Percentiles rank a stretch among this genome's conserved stretches.
Evolutionary conservation across 2,329 filamentous ascomycete species (phyloP).

Genomic region (Aspergillus oerlinghausenensis): DNA sequence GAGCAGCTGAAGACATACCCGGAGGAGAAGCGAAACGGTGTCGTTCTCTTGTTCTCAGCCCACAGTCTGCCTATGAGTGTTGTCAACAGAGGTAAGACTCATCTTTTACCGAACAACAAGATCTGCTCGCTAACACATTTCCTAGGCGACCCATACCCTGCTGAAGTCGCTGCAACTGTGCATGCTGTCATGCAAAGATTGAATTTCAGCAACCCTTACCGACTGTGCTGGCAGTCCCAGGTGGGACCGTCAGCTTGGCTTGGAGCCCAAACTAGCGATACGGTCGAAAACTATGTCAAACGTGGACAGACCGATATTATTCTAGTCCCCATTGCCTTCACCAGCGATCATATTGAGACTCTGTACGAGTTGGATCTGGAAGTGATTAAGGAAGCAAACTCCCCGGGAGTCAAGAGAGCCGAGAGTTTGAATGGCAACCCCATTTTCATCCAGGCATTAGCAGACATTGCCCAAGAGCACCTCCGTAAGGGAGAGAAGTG

Average conservation of each 20-base stretch:
- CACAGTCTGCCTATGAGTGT: conserved; percentile 97
- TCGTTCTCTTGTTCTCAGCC: conserved; percentile 87
- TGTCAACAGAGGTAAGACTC: conserved; percentile 71
- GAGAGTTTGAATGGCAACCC: conserved; percentile 89
- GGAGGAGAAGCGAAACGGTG: conserved; percentile 69
- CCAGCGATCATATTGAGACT: conserved; percentile 98
- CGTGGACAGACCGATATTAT: conserved; percentile 89
- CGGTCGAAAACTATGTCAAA: conserved; percentile 81
- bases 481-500: conserved; percentile 66
- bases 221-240: conserved; percentile 96
- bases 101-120: not conserved
- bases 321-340: conserved; percentile 93
- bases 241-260: conserved; percentile 95
- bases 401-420: conserved; percentile 77
- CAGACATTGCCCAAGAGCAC: conserved; percentile 79
- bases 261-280: conserved; percentile 84
- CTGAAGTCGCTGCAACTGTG: conserved; percentile 92
- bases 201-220: conserved; percentile 82
- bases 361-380: conserved; percentile 91
- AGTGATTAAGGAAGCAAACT: conserved; percentile 78
- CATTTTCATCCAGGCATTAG: conserved; percentile 84
- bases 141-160: conserved; percentile 83
- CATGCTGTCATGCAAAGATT: conserved; percentile 94
- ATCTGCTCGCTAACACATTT: not conserved
- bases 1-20: conserved; percentile 79